A percentile compares a stretch with the other conserved stretches of the same genome.
Evolutionary conservation across 768 basidiomycete species (phyloP).

Genomic region (Termitomyces sp.): DNA sequence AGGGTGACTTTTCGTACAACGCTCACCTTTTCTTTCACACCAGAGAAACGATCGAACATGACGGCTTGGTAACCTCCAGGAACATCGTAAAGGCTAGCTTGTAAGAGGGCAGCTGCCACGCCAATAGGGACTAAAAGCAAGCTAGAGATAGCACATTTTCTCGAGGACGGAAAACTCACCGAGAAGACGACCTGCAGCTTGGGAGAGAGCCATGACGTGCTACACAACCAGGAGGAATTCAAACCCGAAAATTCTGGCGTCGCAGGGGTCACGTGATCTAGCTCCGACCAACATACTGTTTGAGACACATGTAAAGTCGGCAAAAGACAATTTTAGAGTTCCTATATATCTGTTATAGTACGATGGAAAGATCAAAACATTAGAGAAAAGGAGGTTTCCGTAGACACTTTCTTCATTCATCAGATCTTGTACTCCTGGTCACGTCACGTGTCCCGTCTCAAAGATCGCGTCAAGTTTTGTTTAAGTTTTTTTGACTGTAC

Average conservation of each 20-base stretch:
- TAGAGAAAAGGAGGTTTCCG: too few relatives aligned
- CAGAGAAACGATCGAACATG: slow-evolving; percentile 97
- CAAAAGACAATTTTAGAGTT: too few relatives aligned
- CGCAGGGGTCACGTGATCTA: neutral
- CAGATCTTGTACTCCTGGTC: too few relatives aligned
- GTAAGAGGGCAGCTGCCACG: slow-evolving; percentile 35
- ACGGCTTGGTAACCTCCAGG: slow-evolving; percentile 93
- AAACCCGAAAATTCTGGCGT: neutral
- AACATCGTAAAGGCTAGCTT: slow-evolving; percentile 63
- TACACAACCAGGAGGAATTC: neutral
- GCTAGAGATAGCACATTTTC: neutral
- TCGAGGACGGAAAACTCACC: slow-evolving; percentile 25
- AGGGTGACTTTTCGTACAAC: neutral
- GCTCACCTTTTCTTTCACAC: slow-evolving; percentile 72
- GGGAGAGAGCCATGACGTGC: slow-evolving; percentile 43
- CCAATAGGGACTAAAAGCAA: slow-evolving; percentile 37
- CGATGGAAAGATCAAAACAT: too few relatives aligned
- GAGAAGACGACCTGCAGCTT: slow-evolving; percentile 41
- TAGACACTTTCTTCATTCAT: too few relatives aligned
- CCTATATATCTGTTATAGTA: too few relatives aligned
- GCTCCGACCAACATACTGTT: too few relatives aligned
- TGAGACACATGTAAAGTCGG: too few relatives aligned
- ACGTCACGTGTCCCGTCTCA: too few relatives aligned
- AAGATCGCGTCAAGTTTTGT: too few relatives aligned
- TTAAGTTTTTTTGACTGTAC: too few relatives aligned